These are phyloP conservation scores for Sophora flavescens DNA, from an alignment of 306 rosid genomes.

Conservation along the genomic window DNA sequence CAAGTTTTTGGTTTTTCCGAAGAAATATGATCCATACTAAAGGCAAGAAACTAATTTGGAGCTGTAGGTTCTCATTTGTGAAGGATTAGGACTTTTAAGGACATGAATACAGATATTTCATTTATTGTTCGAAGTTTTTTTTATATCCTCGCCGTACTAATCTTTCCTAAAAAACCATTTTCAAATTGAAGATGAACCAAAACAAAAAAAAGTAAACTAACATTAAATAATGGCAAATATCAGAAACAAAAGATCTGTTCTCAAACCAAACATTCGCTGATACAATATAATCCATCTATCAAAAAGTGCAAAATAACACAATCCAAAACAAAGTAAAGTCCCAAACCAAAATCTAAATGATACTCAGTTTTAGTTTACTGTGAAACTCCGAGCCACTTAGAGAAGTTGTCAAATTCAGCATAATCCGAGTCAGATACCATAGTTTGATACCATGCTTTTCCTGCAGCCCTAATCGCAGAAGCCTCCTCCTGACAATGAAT, in stretches of 20 bases:
- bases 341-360: slow-evolving; percentile 33
- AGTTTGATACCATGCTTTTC: slow-evolving; percentile 81
- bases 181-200: background rate
- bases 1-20: too few species aligned
- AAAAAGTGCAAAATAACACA: slow-evolving; percentile 43
- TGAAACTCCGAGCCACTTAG: slow-evolving; percentile 85
- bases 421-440: slow-evolving; percentile 92
- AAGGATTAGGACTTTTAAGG: too few species aligned
- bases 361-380: slow-evolving; percentile 50
- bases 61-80: background rate
- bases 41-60: background rate
- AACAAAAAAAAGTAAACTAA: background rate
- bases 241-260: background rate
- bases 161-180: too few species aligned
- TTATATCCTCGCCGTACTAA: too few species aligned
- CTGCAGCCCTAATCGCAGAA: slow-evolving; percentile 72
- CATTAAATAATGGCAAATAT: background rate
- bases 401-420: slow-evolving; percentile 77
- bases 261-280: slow-evolving; percentile 1
- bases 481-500: slow-evolving; percentile 70
- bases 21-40: too few species aligned
- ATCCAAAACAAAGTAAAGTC: slow-evolving; percentile 42
- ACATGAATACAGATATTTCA: background rate
- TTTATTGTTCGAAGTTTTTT: too few species aligned
- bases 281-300: slow-evolving; percentile 42